Conservation (phyloP, 2,329 filamentous ascomycete species). For the Sclerotinia spermophila region DNA sequence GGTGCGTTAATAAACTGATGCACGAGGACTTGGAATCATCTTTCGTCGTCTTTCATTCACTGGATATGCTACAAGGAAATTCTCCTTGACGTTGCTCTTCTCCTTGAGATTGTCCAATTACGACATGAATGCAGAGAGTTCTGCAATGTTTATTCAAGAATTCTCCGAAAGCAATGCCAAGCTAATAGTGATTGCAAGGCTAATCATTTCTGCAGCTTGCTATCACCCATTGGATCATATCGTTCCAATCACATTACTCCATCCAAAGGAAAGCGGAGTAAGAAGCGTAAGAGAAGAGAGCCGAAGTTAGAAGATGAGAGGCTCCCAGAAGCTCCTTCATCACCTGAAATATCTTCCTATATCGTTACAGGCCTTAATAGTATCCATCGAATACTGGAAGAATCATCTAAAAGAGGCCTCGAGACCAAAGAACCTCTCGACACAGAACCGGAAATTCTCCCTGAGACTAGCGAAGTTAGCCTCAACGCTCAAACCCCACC, state of each 20-base stretch:
- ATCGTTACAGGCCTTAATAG: slow-evolving; percentile 63
- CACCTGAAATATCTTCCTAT: slow-evolving; percentile 52
- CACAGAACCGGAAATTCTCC: not conserved
- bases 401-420: slow-evolving; percentile 20
- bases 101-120: not conserved
- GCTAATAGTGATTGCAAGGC: not conserved
- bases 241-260: slow-evolving; percentile 50
- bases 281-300: slow-evolving; percentile 49
- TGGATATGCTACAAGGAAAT: not conserved
- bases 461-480: not conserved
- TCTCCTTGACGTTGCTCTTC: not conserved
- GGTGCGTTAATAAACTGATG: slow-evolving; percentile 43
- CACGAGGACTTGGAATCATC: not conserved
- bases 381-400: slow-evolving; percentile 55
- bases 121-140: not conserved
- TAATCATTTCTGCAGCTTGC: slow-evolving; percentile 46
- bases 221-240: slow-evolving; percentile 61
- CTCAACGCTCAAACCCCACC: not conserved
- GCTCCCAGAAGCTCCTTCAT: slow-evolving; percentile 36
- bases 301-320: slow-evolving; percentile 27
- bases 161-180: not conserved
- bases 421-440: not conserved
- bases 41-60: not conserved
- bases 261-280: slow-evolving; percentile 60
- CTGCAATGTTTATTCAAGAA: not conserved